Evolutionary conservation across 495 filamentous ascomycete genomes (phyloP), one percentile per base, ranked within the genome.

Genomic region (Hypoxylon perforatum): DNA sequence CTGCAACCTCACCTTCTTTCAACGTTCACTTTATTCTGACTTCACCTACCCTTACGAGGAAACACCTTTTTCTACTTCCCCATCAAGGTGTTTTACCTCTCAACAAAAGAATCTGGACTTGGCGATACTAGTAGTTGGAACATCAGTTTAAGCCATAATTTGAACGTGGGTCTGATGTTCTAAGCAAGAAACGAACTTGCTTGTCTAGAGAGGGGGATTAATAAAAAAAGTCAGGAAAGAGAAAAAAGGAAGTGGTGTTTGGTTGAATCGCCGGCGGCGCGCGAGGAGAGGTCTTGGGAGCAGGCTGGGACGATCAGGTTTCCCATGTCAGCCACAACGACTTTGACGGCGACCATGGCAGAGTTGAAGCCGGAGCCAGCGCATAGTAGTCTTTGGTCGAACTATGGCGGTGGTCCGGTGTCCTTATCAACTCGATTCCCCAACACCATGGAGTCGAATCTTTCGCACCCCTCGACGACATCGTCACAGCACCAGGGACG

Each of bases 321-420:
- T 78, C 76, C 75, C 80, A 84, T 84, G 80, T 81, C 81, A 76
- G 76, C 81, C 74, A 82, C 81, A 76, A 78, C 80, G 62, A 82
- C 80, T 62, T 82, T 83, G 70, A 78, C 80, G 79, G 78, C 78
- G 72, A 80, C 77, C 75, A 84, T 84, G 81, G 79, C 81, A 82
- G 81, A 84, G 76, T 73, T 84, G 78, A 84, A 81, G 79, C 75
- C 72, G 68, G 81, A 84, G 74, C 74, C 80, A 67, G 75, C 77
- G 68, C 80, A 82, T 73, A 76, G 76, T 66, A 78, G 73, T 75
- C 69, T 82, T 62, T 84, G 81, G 81, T 78, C 80, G 73, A 80
- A 76, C 75, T 84, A 84, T 76, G 79, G 77, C 63, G 79, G 77
- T 62, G 77, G 75, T 59, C 78, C 81, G 49, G 78, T 81, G 67